Base-by-base conservation (phyloP, 768 basidiomycete genomes). In the Hydnum rufescens region DNA sequence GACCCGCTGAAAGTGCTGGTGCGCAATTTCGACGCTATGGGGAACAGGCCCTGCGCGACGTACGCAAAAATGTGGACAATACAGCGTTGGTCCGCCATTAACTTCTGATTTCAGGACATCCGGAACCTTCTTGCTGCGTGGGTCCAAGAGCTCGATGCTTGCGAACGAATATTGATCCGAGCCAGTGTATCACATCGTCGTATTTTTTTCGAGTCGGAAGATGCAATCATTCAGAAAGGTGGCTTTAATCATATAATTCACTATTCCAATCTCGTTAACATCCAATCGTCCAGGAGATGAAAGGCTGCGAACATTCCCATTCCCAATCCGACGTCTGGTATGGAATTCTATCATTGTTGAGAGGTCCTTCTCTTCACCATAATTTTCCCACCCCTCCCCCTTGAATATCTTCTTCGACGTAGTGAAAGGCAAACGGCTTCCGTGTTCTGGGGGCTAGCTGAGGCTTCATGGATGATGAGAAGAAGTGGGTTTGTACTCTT, bases 281-380 rank as follows among this genome's bases (percentile, higher is more conserved):
- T 18, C 13, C 13, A 31, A 13, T n/a, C n/a, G n/a, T n/a, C n/a
- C n/a, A 73, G 69, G 66, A 29, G 93, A 97, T 57, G 75, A 75
- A 30, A 74, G 92, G 32, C 65, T 97, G 29, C 75, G 90, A 42
- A 84, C 80, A 0, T 97, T 93, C 65, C 90, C 92, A 0, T 99
- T 99, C 66, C 92, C 90, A 3, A 99, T 95, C 1, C 79, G 92
- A 36, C 74, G 95, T 58, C 93, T 93, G 13, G 89, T 90, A 65
- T n/a, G n/a, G n/a, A n/a, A n/a, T n/a, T n/a, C n/a, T n/a, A n/a
- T n/a, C n/a, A n/a, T n/a, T n/a, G n/a, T n/a, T n/a, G n/a, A n/a
- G n/a, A n/a, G n/a, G n/a, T n/a, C n/a, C n/a, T n/a, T n/a, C n/a
- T n/a, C n/a, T n/a, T n/a, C n/a, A n/a, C n/a, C n/a, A n/a, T n/a